phyloP scores from a whole-genome alignment of 2,329 filamentous ascomycete genomes.

The Tolypocladium capitatum region DNA sequence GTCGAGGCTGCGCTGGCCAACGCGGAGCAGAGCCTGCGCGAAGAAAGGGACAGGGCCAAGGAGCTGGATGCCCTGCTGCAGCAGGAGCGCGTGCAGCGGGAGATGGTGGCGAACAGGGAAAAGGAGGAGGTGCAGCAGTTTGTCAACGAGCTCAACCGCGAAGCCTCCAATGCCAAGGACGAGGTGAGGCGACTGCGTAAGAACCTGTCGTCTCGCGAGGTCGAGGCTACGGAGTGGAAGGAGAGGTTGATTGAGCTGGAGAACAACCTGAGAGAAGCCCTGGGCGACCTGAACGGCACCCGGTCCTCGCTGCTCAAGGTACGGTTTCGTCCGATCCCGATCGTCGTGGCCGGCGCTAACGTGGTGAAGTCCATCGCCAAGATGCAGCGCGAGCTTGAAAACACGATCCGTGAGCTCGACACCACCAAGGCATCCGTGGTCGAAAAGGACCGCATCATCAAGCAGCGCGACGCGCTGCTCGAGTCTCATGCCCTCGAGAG shows the following conservation, averaged over 20 bases:
- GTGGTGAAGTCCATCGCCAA: constrained; percentile 59
- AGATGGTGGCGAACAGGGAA: constrained; percentile 74
- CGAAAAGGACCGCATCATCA: constrained; percentile 86
- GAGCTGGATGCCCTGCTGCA: constrained; percentile 64
- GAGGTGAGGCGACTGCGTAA: constrained; percentile 73
- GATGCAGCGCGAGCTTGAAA: constrained; percentile 76
- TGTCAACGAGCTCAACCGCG: constrained; percentile 81
- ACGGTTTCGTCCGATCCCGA: constrained; percentile 9
- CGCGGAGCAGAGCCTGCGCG: constrained; percentile 65
- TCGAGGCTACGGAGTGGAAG: constrained; percentile 84
- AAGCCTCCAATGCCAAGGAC: constrained; percentile 70
- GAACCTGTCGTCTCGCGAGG: constrained; percentile 68
- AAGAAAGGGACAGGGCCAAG: constrained; percentile 64
- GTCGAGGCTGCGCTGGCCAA: constrained; percentile 72
- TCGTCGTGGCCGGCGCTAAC: not conserved
- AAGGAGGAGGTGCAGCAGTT: constrained; percentile 93
- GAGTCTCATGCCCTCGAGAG: constrained; percentile 82
- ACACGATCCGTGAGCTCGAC: constrained; percentile 71
- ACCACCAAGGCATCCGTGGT: constrained; percentile 60
- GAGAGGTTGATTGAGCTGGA: constrained; percentile 83
- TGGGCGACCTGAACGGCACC: constrained; percentile 80
- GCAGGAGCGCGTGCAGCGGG: constrained; percentile 73
- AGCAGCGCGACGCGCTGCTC: constrained; percentile 75
- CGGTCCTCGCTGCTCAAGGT: constrained; percentile 74
- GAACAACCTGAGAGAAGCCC: constrained; percentile 69